Base-by-base conservation (phyloP, 139 green algal species). In the Tetradesmus lagerheimii region DNA sequence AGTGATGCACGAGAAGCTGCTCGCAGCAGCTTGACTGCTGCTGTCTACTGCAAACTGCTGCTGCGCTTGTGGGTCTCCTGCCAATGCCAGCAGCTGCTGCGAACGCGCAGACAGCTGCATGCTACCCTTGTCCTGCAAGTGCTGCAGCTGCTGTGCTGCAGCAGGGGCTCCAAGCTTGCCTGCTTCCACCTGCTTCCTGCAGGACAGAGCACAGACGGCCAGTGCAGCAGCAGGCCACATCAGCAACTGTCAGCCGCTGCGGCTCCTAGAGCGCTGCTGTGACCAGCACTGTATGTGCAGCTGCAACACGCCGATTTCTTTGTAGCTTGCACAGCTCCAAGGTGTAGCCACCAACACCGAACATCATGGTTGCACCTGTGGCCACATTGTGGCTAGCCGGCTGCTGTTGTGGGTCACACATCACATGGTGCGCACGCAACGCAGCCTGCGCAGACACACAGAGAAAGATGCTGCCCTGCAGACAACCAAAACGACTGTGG, bases 1-100 rank as follows among this genome's bases (percentile, higher is more conserved):
- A 1, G 94, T 96, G 41, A 97, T 94, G 66, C 87, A 86, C 29
- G 93, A 94, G 50, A 90, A 89, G 25, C 57, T 85, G 82, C 67
- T 39, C 29, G 37, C 66, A n/a, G 94, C 78, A n/a, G 90, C 89
- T 81, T 94, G 89, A 9, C 92, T 91, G 83, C 93, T 91, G 76
- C 93, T 94, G n/a, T 93, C 27, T 75, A 6, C 34, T 37, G 64
- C 71, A 88, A 80, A 91, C 80, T 94, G 80, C 47, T 93, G 79
- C 64, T 91, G 92, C 1, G 62, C 71, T 45, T 91, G 71, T 86
- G 92, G 92, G 84, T 91, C 88, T 35, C 90, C 93, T 1, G 27
- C 62, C 45, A 86, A 27, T 3, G 57, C n/a, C 47, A 91, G 43
- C 50, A 93, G 74, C 89, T 93, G 90, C 71, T 94, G 82, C 1